Evolutionary conservation across 805 yeast species (phyloP).

Genomic region (Candida nitratophila): DNA sequence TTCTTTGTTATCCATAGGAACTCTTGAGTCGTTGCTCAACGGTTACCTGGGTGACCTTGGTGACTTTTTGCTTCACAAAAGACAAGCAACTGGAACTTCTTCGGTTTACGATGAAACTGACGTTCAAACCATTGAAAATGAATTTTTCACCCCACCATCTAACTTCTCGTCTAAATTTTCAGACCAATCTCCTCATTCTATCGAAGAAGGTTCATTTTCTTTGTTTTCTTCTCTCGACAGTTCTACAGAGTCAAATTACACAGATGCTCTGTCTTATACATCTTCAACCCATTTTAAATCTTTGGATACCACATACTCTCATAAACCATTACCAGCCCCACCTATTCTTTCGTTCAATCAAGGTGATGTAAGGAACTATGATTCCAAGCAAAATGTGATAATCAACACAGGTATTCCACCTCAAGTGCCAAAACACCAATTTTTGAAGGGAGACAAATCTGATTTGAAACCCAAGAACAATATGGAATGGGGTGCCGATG

Average conservation of each 20-base stretch:
- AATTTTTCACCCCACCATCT: background rate
- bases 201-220: background rate
- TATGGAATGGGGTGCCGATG: background rate
- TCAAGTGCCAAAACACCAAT: conserved; percentile 3
- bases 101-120: background rate
- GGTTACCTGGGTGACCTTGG: background rate
- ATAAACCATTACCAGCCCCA: conserved; percentile 6
- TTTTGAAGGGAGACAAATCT: background rate
- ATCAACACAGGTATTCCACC: conserved; percentile 7
- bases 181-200: background rate
- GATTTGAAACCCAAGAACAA: too few species aligned
- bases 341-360: conserved; percentile 9
- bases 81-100: background rate
- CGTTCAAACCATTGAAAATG: background rate
- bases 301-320: background rate
- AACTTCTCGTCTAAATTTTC: background rate
- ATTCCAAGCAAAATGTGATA: background rate
- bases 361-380: conserved; percentile 6
- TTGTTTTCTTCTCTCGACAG: background rate
- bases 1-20: background rate
- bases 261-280: background rate
- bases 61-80: background rate
- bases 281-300: background rate
- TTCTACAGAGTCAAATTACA: background rate
- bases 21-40: background rate